Base-by-base conservation (phyloP, 441 rosid species). In the Adansonia gregorii region DNA sequence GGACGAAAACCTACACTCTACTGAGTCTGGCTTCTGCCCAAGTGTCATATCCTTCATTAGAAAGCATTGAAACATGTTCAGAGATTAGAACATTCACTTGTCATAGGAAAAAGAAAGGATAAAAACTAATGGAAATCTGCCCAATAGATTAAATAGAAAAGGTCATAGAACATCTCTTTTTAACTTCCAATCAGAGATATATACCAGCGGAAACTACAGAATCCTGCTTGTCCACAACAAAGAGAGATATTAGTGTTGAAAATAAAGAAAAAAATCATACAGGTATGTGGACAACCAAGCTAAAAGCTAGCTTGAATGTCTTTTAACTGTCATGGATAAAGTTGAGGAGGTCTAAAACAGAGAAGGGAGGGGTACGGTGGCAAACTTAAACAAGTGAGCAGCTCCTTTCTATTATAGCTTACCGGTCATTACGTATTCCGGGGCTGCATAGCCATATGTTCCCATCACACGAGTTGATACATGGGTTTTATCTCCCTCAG, bases 381-480 rank as follows among this genome's bases (percentile, higher is more conserved):
- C 41, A 35, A 35, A 35, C 41, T 35, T 35, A 35, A 35, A 35
- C 41, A 35, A 35, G 41, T 6, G 4, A 35, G 41, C 41, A 35
- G 41, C 41, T 35, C 41, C 41, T 35, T 35, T 35, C 27, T 48
- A 73, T 69, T 59, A 48, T 76, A 39, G 61, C 91, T 72, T 82
- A 93, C 98, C 97, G 5, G 97, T 92, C 98, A 93, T 93, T 65
- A 93, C 98, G 75, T 93, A 93, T 78, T 93, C 98, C 0, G 98
- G 98, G 54, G 98, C 98, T 31, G 98, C 98, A 76, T 93, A 93
- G 19, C 98, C 98, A 71, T 93, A 90, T 2, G 98, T 93, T 60
- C 98, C 98, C 97, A 93, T 93, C 59, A 93, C 98, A 17, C 97
- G 93, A 58, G 98, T 93, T 12, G 98, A 93, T 56, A 93, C 98